Base-by-base conservation (phyloP, 495 filamentous ascomycete genomes). In the Xylaria palmicola region DNA sequence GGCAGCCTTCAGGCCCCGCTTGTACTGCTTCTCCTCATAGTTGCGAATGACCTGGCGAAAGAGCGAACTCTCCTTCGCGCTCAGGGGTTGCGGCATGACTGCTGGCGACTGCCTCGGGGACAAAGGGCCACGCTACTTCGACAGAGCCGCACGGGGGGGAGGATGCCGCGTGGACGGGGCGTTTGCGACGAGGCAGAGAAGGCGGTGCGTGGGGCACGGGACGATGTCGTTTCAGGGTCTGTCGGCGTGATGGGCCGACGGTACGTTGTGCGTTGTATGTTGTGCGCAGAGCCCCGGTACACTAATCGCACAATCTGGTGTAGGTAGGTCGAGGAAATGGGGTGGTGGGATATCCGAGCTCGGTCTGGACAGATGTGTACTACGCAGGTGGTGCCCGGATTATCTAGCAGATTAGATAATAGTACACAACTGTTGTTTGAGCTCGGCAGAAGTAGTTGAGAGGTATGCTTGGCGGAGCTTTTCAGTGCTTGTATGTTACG, bases 1-100 rank as follows among this genome's bases (percentile, higher is more conserved):
- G 63, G 92, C 91, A 32, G 89, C 86, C 76, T 96, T 96, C 70
- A 97, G 82, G 74, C 90, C 92, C 75, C 96, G 95, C 79, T 98
- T 99, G 81, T 97, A 96, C 74, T 97, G 94, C 77, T 99, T 99
- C 66, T 88, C 85, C 75, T 99, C 94, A 83, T 97, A 99, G 75
- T 90, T 84, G 74, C 93, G 93, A 62, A 97, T 88, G 66, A 99
- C 88, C 69, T 90, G 90, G 45, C 91, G 88, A 79, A 99, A 98
- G 79, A 97, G 86, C 72, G 92, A 86, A 63, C 84, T 83, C 80
- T 99, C 94, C 81, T 97, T 98, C 72, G 90, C 85, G 71, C 79
- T 86, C 72, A 98, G 83, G 76, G 83, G 85, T 81, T 95, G 92
- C 69, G 88, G 87, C 88, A 92, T 92, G 72, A 72, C 66, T 43